Evolutionary conservation across 768 basidiomycete genomes (phyloP), one percentile per base, ranked within the genome.

Genomic region (Tylopilus plumbeoviolaceoides): DNA sequence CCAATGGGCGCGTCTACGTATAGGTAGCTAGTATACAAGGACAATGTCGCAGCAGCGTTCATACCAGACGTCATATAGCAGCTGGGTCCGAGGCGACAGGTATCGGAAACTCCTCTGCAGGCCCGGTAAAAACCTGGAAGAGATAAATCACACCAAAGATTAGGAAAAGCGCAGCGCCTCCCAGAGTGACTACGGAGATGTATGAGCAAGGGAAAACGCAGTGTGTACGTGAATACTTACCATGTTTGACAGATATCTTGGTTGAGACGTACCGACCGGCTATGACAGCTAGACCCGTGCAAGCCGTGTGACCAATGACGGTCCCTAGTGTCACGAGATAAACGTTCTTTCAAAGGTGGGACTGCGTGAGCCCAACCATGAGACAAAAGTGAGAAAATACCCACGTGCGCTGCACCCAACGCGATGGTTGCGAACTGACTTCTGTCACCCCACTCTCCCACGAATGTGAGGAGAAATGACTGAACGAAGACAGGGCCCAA

Each of bases 381-480:
- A 42, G 35, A 27, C 17, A 36, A 45, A 23, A 35, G 25, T 39
- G 30, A 39, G 35, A 21, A 43, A 41, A 45, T 18, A 76, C 82
- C 47, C 65, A 98, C 95, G 73, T 99, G 93, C 20, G 95, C 91
- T 21, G 95, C 95, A 2, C 90, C 95, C 48, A 98, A 75, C 6
- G 92, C 95, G 57, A 98, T 95, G 2, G 97, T 98, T 2, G 97
- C 89, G 61, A 98, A 92, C 73, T 99, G 95, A 64, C 92, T 95
- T 48, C 95, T 74, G 72, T 98, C 97, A 1, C 97, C 95, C 97
- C 97, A 98, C 72, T 99, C 97, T 10, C 95, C 97, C n/a, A 99
- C 76, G 72, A 98, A 98, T 0, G 95, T 98, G 54, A 99, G 76
- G 30, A 95, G 74, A 63, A 99, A 98, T 0, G 92, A 84, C 70